Percentiles rank a stretch among this genome's conserved stretches.
phyloP scores from a whole-genome alignment of 495 filamentous ascomycete species.

The Mytilinidion resinicola region DNA sequence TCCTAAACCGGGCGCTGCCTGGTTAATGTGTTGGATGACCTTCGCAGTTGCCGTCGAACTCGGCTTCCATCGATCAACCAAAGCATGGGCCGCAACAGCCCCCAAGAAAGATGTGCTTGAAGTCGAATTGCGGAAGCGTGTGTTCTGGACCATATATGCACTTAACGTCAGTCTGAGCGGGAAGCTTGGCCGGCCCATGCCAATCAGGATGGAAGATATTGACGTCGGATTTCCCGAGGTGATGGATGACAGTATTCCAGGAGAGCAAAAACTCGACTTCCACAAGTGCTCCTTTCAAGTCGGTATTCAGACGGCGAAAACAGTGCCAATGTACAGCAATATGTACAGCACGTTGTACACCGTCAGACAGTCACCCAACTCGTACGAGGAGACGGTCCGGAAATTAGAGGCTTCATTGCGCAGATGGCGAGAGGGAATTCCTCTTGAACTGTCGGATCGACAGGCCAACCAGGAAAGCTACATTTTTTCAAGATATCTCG shows the following conservation, averaged over 20 bases:
- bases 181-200: conserved; percentile 70
- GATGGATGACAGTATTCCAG: conserved; percentile 59
- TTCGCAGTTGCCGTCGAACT: conserved; percentile 62
- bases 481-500: conserved; percentile 44
- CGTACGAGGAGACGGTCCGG: conserved; percentile 56
- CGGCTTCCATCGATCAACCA: conserved; percentile 64
- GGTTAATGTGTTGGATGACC: conserved; percentile 54
- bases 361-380: conserved; percentile 49
- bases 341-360: conserved; percentile 68
- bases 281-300: conserved; percentile 56
- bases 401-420: conserved; percentile 56
- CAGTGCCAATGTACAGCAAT: conserved; percentile 58
- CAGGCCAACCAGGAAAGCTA: conserved; percentile 47
- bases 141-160: conserved; percentile 64
- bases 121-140: conserved; percentile 67
- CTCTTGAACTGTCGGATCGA: conserved; percentile 45
- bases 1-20: conserved; percentile 70
- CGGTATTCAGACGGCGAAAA: conserved; percentile 54
- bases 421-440: conserved; percentile 51
- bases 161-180: conserved; percentile 61
- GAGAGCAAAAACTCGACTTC: conserved; percentile 45
- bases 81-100: conserved; percentile 51
- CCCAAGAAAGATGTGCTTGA: conserved; percentile 48
- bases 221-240: conserved; percentile 68
- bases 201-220: conserved; percentile 60